Conservation (phyloP, 2,329 filamentous ascomycete species). For the Drechmeria coniospora region DNA sequence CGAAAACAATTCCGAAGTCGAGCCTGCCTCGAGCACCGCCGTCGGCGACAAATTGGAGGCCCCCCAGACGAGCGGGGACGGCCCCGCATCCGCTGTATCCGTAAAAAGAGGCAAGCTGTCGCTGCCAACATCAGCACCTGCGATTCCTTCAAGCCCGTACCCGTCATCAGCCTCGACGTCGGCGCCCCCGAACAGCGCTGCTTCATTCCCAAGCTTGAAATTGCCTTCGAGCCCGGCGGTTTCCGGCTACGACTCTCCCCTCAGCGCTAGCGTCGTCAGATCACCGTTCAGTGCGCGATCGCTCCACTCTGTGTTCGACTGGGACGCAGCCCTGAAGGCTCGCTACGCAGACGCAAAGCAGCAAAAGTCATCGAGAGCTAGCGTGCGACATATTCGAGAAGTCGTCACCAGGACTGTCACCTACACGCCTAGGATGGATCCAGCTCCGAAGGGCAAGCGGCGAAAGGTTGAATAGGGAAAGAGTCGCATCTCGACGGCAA, state of each 20-base stretch:
- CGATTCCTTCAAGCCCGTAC: constrained; percentile 34
- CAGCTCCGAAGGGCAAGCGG: constrained; percentile 84
- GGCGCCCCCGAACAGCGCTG: constrained; percentile 42
- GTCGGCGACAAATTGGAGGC: constrained; percentile 38
- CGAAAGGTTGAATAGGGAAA: constrained; percentile 45
- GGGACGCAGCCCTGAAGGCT: constrained; percentile 56
- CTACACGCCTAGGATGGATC: constrained; percentile 74
- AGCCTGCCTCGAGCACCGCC: constrained; percentile 39
- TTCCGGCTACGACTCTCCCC: constrained; percentile 52
- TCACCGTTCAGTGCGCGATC: constrained; percentile 62
- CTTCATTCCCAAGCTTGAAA: constrained; percentile 51
- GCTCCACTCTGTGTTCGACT: constrained; percentile 59
- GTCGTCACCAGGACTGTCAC: constrained; percentile 91
- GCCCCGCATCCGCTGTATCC: constrained; percentile 26
- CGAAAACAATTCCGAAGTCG: constrained; percentile 32
- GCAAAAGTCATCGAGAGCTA: constrained; percentile 43
- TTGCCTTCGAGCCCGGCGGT: constrained; percentile 63
- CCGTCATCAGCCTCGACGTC: constrained; percentile 37
- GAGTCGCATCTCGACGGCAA: constrained; percentile 1
- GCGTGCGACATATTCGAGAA: constrained; percentile 60
- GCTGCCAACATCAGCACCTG: constrained; percentile 21
- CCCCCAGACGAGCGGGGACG: constrained; percentile 41
- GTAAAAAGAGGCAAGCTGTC: constrained; percentile 16
- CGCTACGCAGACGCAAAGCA: constrained; percentile 45
- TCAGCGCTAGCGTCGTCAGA: constrained; percentile 41